Conservation (phyloP, 768 basidiomycete genomes). For the Rhodotorula graminis region DNA sequence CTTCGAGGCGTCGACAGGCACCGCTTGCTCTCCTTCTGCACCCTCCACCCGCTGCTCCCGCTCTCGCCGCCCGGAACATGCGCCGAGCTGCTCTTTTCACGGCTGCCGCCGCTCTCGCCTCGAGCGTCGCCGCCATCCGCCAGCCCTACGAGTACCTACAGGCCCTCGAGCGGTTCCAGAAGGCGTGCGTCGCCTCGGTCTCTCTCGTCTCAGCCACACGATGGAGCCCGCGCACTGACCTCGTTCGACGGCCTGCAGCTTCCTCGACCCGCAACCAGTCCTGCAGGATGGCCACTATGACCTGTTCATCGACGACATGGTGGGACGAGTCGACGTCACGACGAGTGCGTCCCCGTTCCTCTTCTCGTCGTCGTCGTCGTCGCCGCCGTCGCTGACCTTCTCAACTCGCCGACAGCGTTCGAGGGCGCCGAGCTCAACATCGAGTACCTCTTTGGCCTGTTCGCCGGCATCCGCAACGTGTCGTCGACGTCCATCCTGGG, state of each 20-base stretch:
- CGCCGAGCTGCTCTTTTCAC: background rate
- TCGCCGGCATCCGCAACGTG: background rate
- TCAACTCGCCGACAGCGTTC: background rate
- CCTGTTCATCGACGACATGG: background rate
- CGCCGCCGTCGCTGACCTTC: too few species aligned
- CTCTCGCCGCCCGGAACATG: background rate
- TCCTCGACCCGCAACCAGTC: background rate
- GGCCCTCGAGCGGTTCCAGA: background rate
- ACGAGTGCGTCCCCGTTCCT: slow-evolving; percentile 1
- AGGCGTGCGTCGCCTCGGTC: background rate
- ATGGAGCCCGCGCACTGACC: too few species aligned
- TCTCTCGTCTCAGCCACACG: background rate
- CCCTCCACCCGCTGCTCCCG: background rate
- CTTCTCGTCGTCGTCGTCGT: background rate
- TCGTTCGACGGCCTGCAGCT: background rate
- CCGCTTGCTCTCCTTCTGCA: too few species aligned
- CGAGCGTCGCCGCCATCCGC: background rate
- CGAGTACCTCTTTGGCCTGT: slow-evolving; percentile 9
- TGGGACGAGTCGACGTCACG: slow-evolving; percentile 3
- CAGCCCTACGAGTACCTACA: slow-evolving; percentile 8
- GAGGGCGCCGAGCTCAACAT: slow-evolving; percentile 1
- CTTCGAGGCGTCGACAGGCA: too few species aligned
- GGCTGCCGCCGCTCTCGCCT: background rate
- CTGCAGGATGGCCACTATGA: background rate
- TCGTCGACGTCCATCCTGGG: slow-evolving; percentile 3